These are phyloP conservation scores for Fraxinus cuspidata DNA, from an alignment of 257 asterid species.

Conservation along the genomic window DNA sequence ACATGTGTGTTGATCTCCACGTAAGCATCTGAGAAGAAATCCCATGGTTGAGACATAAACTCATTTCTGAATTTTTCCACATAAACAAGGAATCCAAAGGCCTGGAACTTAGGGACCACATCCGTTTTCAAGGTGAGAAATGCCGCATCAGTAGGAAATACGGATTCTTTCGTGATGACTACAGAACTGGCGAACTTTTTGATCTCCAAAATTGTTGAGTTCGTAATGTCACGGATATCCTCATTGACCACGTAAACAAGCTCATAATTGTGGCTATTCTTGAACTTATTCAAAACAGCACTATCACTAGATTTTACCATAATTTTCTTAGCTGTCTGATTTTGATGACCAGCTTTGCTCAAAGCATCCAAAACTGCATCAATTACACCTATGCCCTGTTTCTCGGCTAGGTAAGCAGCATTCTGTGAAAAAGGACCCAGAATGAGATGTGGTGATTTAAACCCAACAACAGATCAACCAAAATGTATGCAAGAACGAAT, in stretches of 20 bases:
- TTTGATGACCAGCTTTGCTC: conserved; percentile 51
- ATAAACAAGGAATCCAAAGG: conserved; percentile 49
- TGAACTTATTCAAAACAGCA: conserved; percentile 55
- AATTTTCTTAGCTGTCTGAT: conserved; percentile 54
- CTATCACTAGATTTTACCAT: conserved; percentile 68
- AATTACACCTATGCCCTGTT: conserved; percentile 63
- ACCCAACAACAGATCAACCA: neutral
- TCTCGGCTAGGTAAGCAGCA: conserved; percentile 73
- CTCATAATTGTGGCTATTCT: conserved; percentile 50
- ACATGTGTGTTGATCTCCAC: conserved; percentile 56
- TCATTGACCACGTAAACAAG: conserved; percentile 61
- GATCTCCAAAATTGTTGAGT: conserved; percentile 64
- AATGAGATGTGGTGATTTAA: conserved; percentile 7
- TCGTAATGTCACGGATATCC: conserved; percentile 49
- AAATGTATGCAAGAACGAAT: neutral
- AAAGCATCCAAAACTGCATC: conserved; percentile 63
- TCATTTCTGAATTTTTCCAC: conserved; percentile 69
- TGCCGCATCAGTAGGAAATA: conserved; percentile 38
- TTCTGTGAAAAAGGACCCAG: conserved; percentile 47
- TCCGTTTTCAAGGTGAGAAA: conserved; percentile 44
- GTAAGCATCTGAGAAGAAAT: conserved; percentile 73
- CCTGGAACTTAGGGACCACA: conserved; percentile 59
- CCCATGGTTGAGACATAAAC: conserved; percentile 87
- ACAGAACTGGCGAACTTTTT: conserved; percentile 70
- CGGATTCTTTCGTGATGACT: conserved; percentile 52